Conservation (phyloP, 2,329 filamentous ascomycete genomes). For the Monilinia polystroma region DNA sequence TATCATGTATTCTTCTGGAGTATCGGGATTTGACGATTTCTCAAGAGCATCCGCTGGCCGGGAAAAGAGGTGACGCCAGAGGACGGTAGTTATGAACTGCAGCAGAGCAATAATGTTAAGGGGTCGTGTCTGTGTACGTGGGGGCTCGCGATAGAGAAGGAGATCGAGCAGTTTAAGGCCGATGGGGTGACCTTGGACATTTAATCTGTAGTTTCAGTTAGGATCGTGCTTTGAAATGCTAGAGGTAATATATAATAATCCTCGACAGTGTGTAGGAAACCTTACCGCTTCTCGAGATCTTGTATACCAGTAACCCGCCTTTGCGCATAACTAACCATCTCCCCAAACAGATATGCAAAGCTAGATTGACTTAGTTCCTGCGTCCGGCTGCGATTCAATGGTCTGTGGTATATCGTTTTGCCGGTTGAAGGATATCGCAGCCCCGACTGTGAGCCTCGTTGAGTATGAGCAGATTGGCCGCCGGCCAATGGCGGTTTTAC, state of each 20-base stretch:
- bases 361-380: slow-evolving; percentile 88
- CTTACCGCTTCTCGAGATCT: slow-evolving; percentile 85
- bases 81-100: slow-evolving; percentile 88
- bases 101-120: slow-evolving; percentile 87
- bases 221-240: not conserved
- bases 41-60: slow-evolving; percentile 91
- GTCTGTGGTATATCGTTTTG: slow-evolving; percentile 97
- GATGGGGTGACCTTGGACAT: slow-evolving; percentile 88
- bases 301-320: slow-evolving; percentile 86
- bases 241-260: not conserved
- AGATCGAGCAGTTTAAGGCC: slow-evolving; percentile 94
- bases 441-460: slow-evolving; percentile 48
- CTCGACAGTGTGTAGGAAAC: slow-evolving; percentile 17
- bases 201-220: slow-evolving; percentile 59
- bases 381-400: slow-evolving; percentile 84
- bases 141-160: slow-evolving; percentile 77
- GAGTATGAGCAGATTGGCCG: slow-evolving; percentile 32
- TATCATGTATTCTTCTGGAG: slow-evolving; percentile 97
- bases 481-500: slow-evolving; percentile 34
- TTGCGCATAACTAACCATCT: slow-evolving; percentile 96
- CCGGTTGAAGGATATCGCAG: slow-evolving; percentile 88
- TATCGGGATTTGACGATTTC: slow-evolving; percentile 76
- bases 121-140: slow-evolving; percentile 71
- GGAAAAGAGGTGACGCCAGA: slow-evolving; percentile 91
- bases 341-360: slow-evolving; percentile 93